phyloP scores from a whole-genome alignment of 345 rosid genomes.

The Boechera retrofracta region DNA sequence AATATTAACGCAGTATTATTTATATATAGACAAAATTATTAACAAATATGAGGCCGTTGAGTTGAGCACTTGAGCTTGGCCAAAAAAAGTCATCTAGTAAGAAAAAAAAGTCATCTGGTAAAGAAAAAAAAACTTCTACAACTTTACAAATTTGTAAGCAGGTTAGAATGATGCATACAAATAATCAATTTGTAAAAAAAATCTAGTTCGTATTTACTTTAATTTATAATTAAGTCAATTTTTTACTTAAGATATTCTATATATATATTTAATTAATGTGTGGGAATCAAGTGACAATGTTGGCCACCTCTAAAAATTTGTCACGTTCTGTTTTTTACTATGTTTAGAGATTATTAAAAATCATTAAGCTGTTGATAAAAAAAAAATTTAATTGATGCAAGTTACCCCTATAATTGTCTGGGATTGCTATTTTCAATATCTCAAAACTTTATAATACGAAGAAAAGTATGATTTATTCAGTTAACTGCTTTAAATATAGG shows the following conservation, averaged over 20 bases:
- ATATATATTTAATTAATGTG: not conserved
- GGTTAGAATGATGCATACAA: not conserved
- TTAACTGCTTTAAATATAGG: not conserved
- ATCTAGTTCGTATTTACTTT: not conserved
- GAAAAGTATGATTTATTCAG: not conserved
- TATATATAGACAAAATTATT: not conserved
- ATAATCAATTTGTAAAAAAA: not conserved
- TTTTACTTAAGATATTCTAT: not conserved
- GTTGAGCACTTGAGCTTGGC: conserved; percentile 35
- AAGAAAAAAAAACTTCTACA: not conserved
- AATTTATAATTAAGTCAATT: not conserved
- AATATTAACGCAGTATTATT: conserved; percentile 54
- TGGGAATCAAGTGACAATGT: too few relatives aligned
- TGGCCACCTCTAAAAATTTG: too few relatives aligned
- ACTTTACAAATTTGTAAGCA: not conserved
- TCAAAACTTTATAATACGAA: not conserved
- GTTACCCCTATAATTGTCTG: not conserved
- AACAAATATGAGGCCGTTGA: conserved; percentile 26
- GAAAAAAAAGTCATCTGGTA: not conserved
- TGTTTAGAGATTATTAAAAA: too few relatives aligned
- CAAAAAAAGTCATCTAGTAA: not conserved
- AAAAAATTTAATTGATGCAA: not conserved
- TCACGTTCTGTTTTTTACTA: too few relatives aligned
- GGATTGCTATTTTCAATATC: conserved; percentile 3
- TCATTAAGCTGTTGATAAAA: too few relatives aligned